These are phyloP conservation scores for Eurotiales sp. DNA, from an alignment of 2,329 filamentous ascomycete species.

Conservation along the genomic window DNA sequence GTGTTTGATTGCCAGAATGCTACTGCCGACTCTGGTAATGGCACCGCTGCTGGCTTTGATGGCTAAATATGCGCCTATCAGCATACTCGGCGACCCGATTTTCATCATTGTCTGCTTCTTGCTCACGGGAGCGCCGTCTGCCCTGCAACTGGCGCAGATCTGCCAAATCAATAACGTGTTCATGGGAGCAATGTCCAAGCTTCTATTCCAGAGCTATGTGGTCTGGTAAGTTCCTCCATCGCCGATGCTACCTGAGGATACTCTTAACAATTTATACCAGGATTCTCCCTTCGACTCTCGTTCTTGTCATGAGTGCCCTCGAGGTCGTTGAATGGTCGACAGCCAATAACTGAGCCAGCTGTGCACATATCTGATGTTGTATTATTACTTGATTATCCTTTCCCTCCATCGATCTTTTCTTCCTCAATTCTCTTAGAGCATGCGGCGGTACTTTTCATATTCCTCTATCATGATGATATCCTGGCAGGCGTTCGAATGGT, in stretches of 20 bases:
- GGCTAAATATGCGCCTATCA: constrained; percentile 87
- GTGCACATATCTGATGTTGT: neutral
- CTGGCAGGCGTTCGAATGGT: neutral
- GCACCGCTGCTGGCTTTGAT: constrained; percentile 79
- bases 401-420: neutral
- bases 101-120: constrained; percentile 98
- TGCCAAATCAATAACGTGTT: constrained; percentile 98
- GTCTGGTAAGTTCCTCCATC: constrained; percentile 65
- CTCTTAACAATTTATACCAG: constrained; percentile 40
- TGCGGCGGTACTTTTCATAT: neutral
- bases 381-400: neutral
- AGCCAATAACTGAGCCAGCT: constrained; percentile 16
- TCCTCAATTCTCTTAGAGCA: neutral
- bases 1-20: constrained; percentile 82
- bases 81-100: constrained; percentile 94
- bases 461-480: neutral
- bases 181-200: constrained; percentile 86
- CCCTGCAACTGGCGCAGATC: constrained; percentile 92
- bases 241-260: neutral
- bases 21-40: constrained; percentile 88
- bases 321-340: constrained; percentile 87
- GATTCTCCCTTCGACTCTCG: constrained; percentile 88
- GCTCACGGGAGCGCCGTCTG: constrained; percentile 87
- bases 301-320: constrained; percentile 85
- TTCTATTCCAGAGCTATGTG: constrained; percentile 95